Conservation (phyloP, 768 basidiomycete genomes). For the Mycena rebaudengoi region DNA sequence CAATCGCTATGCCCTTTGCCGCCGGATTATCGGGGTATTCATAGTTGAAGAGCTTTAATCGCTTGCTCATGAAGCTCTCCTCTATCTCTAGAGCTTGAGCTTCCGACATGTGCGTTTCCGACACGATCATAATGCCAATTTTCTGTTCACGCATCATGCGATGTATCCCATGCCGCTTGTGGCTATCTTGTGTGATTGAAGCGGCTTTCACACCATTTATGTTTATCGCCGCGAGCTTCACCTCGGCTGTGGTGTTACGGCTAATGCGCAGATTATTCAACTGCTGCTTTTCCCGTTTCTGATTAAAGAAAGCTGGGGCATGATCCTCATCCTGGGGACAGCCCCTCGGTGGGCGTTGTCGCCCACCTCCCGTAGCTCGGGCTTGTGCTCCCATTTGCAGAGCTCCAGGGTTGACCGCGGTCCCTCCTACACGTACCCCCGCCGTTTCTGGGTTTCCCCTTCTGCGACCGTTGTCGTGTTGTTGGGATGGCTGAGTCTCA, state of each 20-base stretch:
- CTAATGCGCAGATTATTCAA: neutral
- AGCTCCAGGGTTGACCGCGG: no score
- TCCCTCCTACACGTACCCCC: no score
- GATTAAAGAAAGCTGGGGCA: neutral
- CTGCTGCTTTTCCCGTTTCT: neutral
- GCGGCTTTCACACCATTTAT: neutral
- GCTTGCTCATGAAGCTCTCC: neutral
- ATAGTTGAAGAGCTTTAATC: neutral
- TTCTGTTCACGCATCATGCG: neutral
- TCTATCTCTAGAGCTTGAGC: slow-evolving; percentile 4
- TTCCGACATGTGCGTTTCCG: slow-evolving; percentile 1
- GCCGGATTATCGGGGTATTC: neutral
- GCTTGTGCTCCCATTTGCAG: no score
- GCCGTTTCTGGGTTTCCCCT: no score
- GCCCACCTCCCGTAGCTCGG: no score
- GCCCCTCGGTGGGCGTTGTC: neutral
- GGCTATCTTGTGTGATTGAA: no score
- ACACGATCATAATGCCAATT: neutral
- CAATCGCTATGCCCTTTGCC: slow-evolving; percentile 5
- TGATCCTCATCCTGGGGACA: neutral
- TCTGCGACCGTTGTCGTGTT: no score
- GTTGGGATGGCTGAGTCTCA: no score
- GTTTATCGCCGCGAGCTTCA: neutral
- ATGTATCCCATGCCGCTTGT: slow-evolving; percentile 8
- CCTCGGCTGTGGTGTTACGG: neutral